phyloP scores from a whole-genome alignment of 2,329 filamentous ascomycete genomes.

The Elsinoe batatas region DNA sequence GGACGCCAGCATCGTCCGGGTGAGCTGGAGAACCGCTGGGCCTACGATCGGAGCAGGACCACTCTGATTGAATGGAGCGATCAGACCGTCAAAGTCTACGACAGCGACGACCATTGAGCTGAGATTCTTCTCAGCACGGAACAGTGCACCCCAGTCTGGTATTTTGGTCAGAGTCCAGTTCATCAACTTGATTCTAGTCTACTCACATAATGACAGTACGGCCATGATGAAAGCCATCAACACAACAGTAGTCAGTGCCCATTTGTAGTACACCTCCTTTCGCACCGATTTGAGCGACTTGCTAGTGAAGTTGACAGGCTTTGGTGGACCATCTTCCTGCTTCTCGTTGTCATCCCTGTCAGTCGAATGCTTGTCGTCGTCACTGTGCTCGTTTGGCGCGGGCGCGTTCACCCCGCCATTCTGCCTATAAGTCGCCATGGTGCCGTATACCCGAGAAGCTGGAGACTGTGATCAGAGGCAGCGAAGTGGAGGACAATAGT shows the following conservation, averaged over 20 bases:
- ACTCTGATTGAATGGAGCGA: constrained; percentile 40
- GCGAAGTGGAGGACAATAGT: neutral
- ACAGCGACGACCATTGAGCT: constrained; percentile 45
- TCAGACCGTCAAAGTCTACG: constrained; percentile 53
- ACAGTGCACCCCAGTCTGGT: constrained; percentile 49
- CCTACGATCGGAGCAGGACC: constrained; percentile 46
- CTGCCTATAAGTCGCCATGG: neutral
- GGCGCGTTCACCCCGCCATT: neutral
- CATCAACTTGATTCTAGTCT: neutral
- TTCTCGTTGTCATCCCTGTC: constrained; percentile 13
- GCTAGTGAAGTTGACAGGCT: constrained; percentile 40
- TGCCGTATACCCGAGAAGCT: neutral
- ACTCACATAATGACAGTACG: constrained; percentile 44
- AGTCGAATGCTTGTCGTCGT: neutral
- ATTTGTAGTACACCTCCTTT: constrained; percentile 32
- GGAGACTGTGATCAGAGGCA: neutral
- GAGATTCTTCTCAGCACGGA: constrained; percentile 40
- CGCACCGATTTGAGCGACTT: constrained; percentile 31
- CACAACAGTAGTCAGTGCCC: constrained; percentile 36
- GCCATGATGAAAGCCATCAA: constrained; percentile 47
- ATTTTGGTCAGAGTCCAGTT: neutral
- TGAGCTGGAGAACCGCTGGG: constrained; percentile 40
- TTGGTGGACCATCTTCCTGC: constrained; percentile 16
- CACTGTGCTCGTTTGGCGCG: constrained; percentile 3
- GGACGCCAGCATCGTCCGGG: constrained; percentile 34